Evolutionary conservation across 192 early-diverging fungal genomes (phyloP).

Genomic region (Coemansia sp.): DNA sequence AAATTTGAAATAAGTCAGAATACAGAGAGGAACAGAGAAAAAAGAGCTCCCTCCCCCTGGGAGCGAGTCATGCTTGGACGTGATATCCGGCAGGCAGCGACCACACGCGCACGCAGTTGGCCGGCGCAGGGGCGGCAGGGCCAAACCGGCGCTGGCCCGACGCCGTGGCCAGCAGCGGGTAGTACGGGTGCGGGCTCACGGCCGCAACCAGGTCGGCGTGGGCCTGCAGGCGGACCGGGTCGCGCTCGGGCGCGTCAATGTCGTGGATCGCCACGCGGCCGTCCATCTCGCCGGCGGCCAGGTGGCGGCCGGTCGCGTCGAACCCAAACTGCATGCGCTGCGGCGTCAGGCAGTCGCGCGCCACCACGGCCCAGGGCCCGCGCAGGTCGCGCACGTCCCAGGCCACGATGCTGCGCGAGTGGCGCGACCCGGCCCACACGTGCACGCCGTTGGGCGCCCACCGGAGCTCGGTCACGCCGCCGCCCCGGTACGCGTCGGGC

Average conservation of each 20-base stretch:
- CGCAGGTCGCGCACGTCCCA: constrained; percentile 81
- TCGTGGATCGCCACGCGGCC: constrained; percentile 12
- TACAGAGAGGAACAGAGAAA: not conserved
- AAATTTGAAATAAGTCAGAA: not conserved
- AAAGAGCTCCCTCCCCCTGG: not conserved
- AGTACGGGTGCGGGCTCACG: constrained; percentile 59
- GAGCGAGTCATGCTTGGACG: not conserved
- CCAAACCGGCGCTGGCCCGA: constrained; percentile 65
- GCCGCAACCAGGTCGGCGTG: constrained; percentile 59
- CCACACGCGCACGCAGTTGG: constrained; percentile 25
- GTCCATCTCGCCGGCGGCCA: constrained; percentile 57
- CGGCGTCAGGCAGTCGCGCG: constrained; percentile 58
- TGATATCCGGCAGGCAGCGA: constrained; percentile 9
- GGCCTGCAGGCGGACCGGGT: not conserved
- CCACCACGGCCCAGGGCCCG: constrained; percentile 52
- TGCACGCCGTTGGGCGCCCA: constrained; percentile 65
- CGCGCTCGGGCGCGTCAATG: not conserved
- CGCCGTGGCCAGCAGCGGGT: constrained; percentile 62
- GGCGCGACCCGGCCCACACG: constrained; percentile 68
- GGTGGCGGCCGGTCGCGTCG: constrained; percentile 55
- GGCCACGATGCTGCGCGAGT: constrained; percentile 56
- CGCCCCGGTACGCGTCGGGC: constrained; percentile 48
- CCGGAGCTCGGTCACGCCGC: constrained; percentile 54
- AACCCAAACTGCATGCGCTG: constrained; percentile 72
- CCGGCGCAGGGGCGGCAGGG: not conserved